A percentile compares a stretch with the other conserved stretches of the same genome.
Evolutionary conservation across 768 basidiomycete genomes (phyloP).

Genomic region (Phlebiopsis gigantea): DNA sequence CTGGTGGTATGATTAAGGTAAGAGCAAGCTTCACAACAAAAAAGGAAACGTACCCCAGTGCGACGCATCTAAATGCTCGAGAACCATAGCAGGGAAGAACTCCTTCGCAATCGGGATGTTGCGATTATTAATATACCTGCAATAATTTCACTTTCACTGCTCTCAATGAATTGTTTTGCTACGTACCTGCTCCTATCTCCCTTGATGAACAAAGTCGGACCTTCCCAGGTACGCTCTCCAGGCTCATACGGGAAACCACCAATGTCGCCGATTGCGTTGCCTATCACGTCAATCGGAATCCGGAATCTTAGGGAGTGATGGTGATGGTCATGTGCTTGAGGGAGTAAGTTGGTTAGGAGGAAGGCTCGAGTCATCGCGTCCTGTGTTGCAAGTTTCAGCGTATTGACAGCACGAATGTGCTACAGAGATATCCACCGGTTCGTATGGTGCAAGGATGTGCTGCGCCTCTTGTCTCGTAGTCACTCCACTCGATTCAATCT

Average conservation of each 20-base stretch:
- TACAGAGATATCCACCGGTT: slow-evolving; percentile 42
- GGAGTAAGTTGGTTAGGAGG: slow-evolving; percentile 75
- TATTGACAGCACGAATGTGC: too few relatives aligned
- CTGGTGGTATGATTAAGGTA: slow-evolving; percentile 32
- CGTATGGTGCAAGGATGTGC: slow-evolving; percentile 52
- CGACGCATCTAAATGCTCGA: slow-evolving; percentile 66
- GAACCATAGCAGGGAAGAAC: slow-evolving; percentile 68
- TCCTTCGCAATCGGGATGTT: slow-evolving; percentile 55
- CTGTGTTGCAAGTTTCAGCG: slow-evolving; percentile 34
- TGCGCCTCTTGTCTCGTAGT: slow-evolving; percentile 67
- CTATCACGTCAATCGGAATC: slow-evolving; percentile 66
- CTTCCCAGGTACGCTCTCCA: slow-evolving; percentile 47
- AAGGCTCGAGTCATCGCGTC: slow-evolving; percentile 73
- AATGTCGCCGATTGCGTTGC: slow-evolving; percentile 54
- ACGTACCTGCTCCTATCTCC: slow-evolving; percentile 71
- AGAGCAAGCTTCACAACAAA: neutral
- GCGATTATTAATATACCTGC: slow-evolving; percentile 68
- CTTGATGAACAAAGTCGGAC: slow-evolving; percentile 69
- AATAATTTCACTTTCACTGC: neutral
- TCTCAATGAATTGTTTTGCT: neutral
- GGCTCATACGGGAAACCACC: slow-evolving; percentile 75
- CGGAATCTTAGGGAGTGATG: slow-evolving; percentile 53
- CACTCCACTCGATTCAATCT: slow-evolving; percentile 56
- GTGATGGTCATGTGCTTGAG: slow-evolving; percentile 26
- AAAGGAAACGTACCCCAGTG: slow-evolving; percentile 71